Conservation (phyloP, 2,329 filamentous ascomycete species). For the Cladophialophora psammophila region DNA sequence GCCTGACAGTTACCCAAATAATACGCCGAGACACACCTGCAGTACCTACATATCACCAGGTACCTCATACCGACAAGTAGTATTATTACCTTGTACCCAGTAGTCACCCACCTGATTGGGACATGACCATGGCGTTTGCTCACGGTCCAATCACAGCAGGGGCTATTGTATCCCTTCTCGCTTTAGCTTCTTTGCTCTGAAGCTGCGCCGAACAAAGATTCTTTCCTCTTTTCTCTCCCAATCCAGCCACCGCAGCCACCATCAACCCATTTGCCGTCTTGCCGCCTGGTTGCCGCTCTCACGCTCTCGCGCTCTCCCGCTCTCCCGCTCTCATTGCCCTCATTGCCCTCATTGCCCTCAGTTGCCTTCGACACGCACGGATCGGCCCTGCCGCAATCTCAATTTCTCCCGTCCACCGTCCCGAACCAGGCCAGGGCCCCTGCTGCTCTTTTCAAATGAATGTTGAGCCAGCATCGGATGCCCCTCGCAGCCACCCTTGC, state of each 20-base stretch:
- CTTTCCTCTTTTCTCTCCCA: neutral
- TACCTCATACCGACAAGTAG: no score
- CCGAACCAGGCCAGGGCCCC: neutral
- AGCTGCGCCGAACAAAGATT: neutral
- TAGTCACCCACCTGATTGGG: neutral
- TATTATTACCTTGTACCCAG: no score
- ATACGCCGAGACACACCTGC: no score
- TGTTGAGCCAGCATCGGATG: slow-evolving; percentile 3
- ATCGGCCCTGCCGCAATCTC: slow-evolving; percentile 5
- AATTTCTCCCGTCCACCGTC: neutral
- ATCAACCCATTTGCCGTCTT: neutral
- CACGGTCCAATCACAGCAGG: neutral
- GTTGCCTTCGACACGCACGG: neutral
- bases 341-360: no score
- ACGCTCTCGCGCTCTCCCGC: no score
- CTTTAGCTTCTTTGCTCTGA: neutral
- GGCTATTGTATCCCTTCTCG: neutral
- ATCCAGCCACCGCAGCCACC: neutral
- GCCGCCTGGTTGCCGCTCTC: no score
- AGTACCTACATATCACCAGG: neutral
- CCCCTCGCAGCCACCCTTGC: neutral
- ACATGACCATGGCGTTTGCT: neutral
- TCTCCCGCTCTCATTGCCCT: no score
- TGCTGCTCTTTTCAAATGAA: neutral
- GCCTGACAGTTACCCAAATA: neutral